Evolutionary conservation across 345 rosid species (phyloP).

Genomic region (Brassica carinata): DNA sequence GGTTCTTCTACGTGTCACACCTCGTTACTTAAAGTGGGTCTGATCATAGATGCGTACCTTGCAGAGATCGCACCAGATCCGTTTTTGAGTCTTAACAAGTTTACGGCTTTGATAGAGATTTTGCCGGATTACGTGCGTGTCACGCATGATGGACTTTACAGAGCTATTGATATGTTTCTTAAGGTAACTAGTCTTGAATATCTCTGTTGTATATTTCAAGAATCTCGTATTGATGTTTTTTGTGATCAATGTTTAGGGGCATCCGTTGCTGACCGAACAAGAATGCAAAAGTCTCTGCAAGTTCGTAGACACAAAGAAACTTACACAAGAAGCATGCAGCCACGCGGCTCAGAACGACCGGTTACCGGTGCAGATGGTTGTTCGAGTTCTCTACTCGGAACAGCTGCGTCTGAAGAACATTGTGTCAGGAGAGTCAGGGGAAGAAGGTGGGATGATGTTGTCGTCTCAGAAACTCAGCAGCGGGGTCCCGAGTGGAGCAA

Average conservation of each 20-base stretch:
- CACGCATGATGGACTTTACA: slow-evolving; percentile 78
- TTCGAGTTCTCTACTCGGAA: slow-evolving; percentile 34
- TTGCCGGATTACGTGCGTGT: slow-evolving; percentile 79
- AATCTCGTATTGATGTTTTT: not conserved
- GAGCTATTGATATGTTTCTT: slow-evolving; percentile 80
- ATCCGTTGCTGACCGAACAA: slow-evolving; percentile 62
- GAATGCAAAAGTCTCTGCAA: slow-evolving; percentile 70
- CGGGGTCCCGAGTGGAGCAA: slow-evolving; percentile 82
- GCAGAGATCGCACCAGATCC: slow-evolving; percentile 95
- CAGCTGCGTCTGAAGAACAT: slow-evolving; percentile 62
- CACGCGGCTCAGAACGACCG: slow-evolving; percentile 45
- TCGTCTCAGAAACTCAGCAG: slow-evolving; percentile 50
- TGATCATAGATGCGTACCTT: slow-evolving; percentile 73
- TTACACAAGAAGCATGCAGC: slow-evolving; percentile 41
- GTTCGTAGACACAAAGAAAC: slow-evolving; percentile 59
- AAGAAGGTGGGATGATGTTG: slow-evolving; percentile 49
- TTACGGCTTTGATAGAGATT: slow-evolving; percentile 65
- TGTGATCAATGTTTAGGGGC: slow-evolving; percentile 47
- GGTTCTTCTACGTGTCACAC: slow-evolving; percentile 58
- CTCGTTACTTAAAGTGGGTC: slow-evolving; percentile 81
- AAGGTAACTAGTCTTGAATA: slow-evolving; percentile 64
- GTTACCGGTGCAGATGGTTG: slow-evolving; percentile 41
- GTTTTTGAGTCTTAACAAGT: slow-evolving; percentile 64
- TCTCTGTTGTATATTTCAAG: not conserved
- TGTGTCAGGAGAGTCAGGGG: slow-evolving; percentile 58